These are phyloP conservation scores for Tylopilus sp. DNA, from an alignment of 768 basidiomycete species.

Conservation along the genomic window DNA sequence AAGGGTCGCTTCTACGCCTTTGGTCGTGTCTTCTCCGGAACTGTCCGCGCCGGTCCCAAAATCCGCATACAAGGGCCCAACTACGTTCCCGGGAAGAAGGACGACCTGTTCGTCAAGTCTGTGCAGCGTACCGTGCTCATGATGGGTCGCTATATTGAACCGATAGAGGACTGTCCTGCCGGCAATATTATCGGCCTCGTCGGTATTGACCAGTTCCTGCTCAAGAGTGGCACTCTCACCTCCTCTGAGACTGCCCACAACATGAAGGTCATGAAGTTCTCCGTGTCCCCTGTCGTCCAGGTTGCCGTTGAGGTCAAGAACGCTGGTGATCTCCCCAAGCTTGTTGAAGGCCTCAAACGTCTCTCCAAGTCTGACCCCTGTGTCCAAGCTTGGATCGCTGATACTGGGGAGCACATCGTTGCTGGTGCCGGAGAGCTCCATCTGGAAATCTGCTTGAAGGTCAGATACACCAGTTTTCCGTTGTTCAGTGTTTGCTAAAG, in stretches of 20 bases:
- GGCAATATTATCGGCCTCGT: slow-evolving; percentile 99
- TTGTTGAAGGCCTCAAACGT: slow-evolving; percentile 99
- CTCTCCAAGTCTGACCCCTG: slow-evolving; percentile 99
- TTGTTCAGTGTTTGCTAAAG: not conserved
- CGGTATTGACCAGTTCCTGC: slow-evolving; percentile 99
- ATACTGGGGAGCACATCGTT: slow-evolving; percentile 97
- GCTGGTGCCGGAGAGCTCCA: slow-evolving; percentile 99
- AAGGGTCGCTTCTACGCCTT: slow-evolving; percentile 99
- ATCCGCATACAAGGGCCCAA: slow-evolving; percentile 99
- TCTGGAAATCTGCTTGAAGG: slow-evolving; percentile 99
- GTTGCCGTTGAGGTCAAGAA: slow-evolving; percentile 99
- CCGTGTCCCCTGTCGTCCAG: slow-evolving; percentile 98
- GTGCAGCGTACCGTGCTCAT: slow-evolving; percentile 98
- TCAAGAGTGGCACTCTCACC: slow-evolving; percentile 98
- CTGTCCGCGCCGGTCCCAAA: slow-evolving; percentile 95
- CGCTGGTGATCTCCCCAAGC: slow-evolving; percentile 96
- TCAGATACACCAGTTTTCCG: slow-evolving; percentile 25
- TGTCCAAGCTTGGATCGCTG: slow-evolving; percentile 90
- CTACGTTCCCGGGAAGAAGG: slow-evolving; percentile 98
- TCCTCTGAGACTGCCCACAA: slow-evolving; percentile 99
- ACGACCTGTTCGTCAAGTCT: slow-evolving; percentile 96
- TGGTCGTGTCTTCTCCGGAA: slow-evolving; percentile 99
- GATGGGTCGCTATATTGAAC: slow-evolving; percentile 99
- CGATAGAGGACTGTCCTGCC: slow-evolving; percentile 98
- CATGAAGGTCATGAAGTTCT: slow-evolving; percentile 99